These are phyloP conservation scores for Oxalis stricta DNA, from an alignment of 441 rosid genomes.

Conservation along the genomic window DNA sequence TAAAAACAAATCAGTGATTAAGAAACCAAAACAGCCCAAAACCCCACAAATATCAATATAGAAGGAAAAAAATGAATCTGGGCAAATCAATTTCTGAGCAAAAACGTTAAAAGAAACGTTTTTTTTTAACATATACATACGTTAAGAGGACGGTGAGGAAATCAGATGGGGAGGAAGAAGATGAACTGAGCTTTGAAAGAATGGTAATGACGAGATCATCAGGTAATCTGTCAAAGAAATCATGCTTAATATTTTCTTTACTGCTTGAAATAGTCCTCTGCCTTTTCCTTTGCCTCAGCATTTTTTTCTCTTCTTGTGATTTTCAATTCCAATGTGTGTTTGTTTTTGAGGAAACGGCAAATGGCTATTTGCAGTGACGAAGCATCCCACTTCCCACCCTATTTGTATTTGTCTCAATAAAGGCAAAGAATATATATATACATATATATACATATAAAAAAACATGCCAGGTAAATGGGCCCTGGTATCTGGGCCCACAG, in stretches of 20 bases:
- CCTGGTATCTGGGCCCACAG: no score
- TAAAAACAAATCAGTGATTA: not conserved
- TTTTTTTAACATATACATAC: conserved; percentile 17
- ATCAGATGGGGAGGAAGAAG: conserved; percentile 55
- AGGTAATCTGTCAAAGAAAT: conserved; percentile 43
- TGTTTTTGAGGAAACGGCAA: no score
- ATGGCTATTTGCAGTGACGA: no score
- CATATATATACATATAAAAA: no score
- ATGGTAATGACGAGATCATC: conserved; percentile 59
- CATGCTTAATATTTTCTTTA: conserved; percentile 8
- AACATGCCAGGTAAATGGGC: no score
- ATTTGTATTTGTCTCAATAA: no score
- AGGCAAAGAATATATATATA: no score
- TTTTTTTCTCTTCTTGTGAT: not conserved
- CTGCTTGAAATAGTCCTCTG: conserved; percentile 9
- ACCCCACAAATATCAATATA: not conserved
- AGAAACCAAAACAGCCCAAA: not conserved
- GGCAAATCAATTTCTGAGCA: no score
- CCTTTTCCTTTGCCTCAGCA: conserved; percentile 27
- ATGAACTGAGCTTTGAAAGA: conserved; percentile 42
- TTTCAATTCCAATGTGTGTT: no score
- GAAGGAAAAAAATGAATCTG: not conserved
- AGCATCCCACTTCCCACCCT: no score
- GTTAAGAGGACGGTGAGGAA: conserved; percentile 37
- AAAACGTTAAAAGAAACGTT: not conserved